Percentiles rank a stretch among this genome's conserved stretches.
Conservation (phyloP, 2,329 filamentous ascomycete genomes). For the Colletotrichum tamarilloi region DNA sequence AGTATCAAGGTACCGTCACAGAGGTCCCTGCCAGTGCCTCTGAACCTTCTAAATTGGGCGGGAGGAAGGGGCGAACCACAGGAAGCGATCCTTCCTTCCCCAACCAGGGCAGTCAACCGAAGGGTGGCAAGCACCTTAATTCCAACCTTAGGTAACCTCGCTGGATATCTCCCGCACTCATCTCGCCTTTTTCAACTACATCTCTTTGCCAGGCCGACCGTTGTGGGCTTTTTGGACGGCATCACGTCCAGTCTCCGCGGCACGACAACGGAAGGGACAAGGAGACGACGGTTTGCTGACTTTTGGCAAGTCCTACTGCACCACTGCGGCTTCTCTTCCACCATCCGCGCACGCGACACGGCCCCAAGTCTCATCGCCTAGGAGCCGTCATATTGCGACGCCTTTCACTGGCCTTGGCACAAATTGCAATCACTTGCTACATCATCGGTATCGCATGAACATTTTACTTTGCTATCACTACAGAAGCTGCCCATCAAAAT, state of each 20-base stretch:
- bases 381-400: background rate
- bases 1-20: background rate
- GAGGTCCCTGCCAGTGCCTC: no score
- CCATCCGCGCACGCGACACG: background rate
- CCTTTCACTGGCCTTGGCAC: background rate
- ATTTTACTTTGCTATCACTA: background rate
- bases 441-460: background rate
- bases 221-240: constrained; percentile 6
- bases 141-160: background rate
- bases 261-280: background rate
- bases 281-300: background rate
- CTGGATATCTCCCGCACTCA: background rate
- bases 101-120: background rate
- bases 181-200: background rate
- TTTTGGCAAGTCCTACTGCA: background rate
- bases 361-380: background rate
- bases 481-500: background rate
- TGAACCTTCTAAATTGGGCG: background rate
- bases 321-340: background rate
- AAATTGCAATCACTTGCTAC: background rate
- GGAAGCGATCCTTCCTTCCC: constrained; percentile 1
- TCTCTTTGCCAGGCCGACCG: background rate
- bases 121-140: background rate
- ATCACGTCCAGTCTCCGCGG: background rate
- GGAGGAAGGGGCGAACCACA: background rate